These are phyloP conservation scores for Fremontodendron californicum DNA, from an alignment of 345 rosid species.

Conservation along the genomic window DNA sequence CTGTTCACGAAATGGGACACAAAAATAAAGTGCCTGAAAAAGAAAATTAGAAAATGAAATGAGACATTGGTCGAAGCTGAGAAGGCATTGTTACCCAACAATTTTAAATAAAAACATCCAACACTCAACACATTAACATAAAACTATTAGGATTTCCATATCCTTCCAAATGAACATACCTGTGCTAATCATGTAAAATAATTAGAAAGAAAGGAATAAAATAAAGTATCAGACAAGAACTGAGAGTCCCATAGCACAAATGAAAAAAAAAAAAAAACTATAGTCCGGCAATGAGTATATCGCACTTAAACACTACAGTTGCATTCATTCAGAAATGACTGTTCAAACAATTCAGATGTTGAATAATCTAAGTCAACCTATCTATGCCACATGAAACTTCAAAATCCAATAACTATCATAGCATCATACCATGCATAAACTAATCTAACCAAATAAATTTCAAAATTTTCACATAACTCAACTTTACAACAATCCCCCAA, in stretches of 20 bases:
- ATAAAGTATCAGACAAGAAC: not conserved
- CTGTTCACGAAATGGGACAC: slow-evolving; percentile 97
- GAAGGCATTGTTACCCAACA: not conserved
- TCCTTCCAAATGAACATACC: not conserved
- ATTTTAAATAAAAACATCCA: not conserved
- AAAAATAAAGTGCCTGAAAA: slow-evolving; percentile 88
- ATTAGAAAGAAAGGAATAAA: not conserved
- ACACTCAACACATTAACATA: not conserved
- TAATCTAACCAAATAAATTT: slow-evolving; percentile 1
- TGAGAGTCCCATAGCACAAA: not conserved
- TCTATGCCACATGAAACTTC: not conserved
- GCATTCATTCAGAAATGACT: not conserved
- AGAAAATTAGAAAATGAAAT: not conserved
- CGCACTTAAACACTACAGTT: not conserved
- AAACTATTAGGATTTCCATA: not conserved
- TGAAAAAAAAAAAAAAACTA: not conserved
- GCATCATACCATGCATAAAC: not conserved
- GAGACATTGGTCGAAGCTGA: not conserved
- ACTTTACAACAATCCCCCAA: not conserved
- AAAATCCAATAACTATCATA: not conserved
- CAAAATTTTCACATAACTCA: not conserved
- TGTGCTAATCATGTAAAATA: not conserved
- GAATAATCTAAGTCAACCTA: not conserved
- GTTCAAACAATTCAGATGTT: not conserved
- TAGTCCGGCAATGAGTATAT: not conserved